phyloP scores from a whole-genome alignment of 2,329 filamentous ascomycete species.

The Raffaelea albimanens region DNA sequence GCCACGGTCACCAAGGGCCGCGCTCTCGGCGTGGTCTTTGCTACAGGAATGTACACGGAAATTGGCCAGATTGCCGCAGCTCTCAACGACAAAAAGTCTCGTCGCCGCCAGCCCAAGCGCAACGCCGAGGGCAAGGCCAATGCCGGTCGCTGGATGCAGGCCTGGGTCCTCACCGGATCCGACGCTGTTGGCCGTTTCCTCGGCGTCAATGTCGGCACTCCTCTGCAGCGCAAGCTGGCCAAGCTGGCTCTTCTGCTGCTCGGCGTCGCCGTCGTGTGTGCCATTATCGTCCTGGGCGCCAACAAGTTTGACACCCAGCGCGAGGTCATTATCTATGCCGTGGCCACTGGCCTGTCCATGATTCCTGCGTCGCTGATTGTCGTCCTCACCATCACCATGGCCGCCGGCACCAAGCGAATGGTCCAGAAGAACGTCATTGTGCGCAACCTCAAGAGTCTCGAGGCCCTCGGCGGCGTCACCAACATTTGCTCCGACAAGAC shows the following conservation, averaged over 20 bases:
- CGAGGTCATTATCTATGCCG: slow-evolving; percentile 36
- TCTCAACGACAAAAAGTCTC: slow-evolving; percentile 43
- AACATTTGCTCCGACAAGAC: slow-evolving; percentile 56
- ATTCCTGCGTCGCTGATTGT: background rate
- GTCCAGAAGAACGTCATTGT: slow-evolving; percentile 44
- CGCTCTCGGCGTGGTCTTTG: slow-evolving; percentile 48
- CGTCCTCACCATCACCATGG: slow-evolving; percentile 10
- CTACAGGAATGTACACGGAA: slow-evolving; percentile 50
- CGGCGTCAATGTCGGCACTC: slow-evolving; percentile 56
- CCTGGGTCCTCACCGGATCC: slow-evolving; percentile 31
- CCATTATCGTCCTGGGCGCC: slow-evolving; percentile 54
- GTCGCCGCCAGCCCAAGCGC: slow-evolving; percentile 32
- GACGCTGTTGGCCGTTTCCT: slow-evolving; percentile 52
- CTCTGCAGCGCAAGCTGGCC: slow-evolving; percentile 56
- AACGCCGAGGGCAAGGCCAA: slow-evolving; percentile 38
- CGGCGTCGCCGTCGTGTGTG: slow-evolving; percentile 52
- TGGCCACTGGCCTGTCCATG: background rate
- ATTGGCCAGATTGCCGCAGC: slow-evolving; percentile 55
- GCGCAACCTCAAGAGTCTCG: slow-evolving; percentile 44
- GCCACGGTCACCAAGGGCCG: slow-evolving; percentile 54
- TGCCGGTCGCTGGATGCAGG: slow-evolving; percentile 34
- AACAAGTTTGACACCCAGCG: slow-evolving; percentile 39
- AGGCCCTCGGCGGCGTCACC: slow-evolving; percentile 46
- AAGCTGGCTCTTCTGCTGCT: slow-evolving; percentile 56
- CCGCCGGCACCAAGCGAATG: slow-evolving; percentile 24